phyloP scores from a whole-genome alignment of 306 rosid species.

The Coriaria nepalensis region DNA sequence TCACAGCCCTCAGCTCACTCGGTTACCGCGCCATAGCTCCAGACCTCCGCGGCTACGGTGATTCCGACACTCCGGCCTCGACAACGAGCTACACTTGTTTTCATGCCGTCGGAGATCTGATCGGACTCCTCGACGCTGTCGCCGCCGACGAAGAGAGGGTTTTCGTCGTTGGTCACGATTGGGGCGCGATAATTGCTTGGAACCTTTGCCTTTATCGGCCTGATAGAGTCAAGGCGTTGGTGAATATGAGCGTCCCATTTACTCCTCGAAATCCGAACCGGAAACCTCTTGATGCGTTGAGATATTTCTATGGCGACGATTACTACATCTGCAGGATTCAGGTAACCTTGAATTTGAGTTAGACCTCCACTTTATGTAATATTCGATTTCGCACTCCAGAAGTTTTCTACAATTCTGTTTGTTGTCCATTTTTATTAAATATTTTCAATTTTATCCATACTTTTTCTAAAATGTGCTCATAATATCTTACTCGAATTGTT shows the following conservation, averaged over 20 bases:
- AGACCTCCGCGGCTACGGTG: slow-evolving; percentile 70
- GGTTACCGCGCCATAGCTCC: slow-evolving; percentile 71
- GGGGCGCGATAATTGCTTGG: slow-evolving; percentile 78
- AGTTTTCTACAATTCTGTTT: no score
- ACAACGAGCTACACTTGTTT: slow-evolving; percentile 33
- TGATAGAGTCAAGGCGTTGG: slow-evolving; percentile 44
- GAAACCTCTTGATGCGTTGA: slow-evolving; percentile 30
- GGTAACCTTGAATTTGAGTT: no score
- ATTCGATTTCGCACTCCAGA: no score
- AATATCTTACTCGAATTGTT: background rate
- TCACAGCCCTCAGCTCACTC: slow-evolving; percentile 35
- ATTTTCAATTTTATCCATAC: no score
- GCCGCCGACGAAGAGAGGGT: slow-evolving; percentile 38
- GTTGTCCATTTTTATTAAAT: no score
- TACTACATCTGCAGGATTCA: slow-evolving; percentile 63
- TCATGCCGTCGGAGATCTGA: slow-evolving; percentile 54
- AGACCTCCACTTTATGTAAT: no score
- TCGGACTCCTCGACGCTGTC: slow-evolving; percentile 37
- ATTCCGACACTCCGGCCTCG: slow-evolving; percentile 32
- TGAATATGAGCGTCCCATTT: slow-evolving; percentile 44
- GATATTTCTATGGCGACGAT: slow-evolving; percentile 44
- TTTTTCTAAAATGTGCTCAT: no score
- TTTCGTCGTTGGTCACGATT: slow-evolving; percentile 76
- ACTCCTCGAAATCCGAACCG: slow-evolving; percentile 41
- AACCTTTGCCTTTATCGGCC: slow-evolving; percentile 51